Conservation (phyloP, 345 rosid species). For the Citrus mangshanensis region DNA sequence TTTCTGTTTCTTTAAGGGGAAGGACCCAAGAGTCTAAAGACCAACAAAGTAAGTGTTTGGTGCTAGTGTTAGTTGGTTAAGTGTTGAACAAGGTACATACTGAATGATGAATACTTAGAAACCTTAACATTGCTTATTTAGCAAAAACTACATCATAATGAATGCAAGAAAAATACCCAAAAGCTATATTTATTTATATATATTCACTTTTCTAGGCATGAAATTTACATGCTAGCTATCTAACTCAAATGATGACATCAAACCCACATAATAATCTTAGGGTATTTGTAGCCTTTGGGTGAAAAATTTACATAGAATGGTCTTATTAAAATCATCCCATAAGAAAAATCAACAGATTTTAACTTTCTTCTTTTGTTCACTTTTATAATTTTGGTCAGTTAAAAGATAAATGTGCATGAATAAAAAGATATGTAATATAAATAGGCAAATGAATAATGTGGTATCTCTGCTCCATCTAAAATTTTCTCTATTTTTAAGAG, state of each 20-base stretch:
- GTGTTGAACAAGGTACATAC: slow-evolving; percentile 44
- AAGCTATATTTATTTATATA: not conserved
- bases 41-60: slow-evolving; percentile 23
- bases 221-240: not conserved
- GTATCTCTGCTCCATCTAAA: not conserved
- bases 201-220: not conserved
- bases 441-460: not conserved
- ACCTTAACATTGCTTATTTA: slow-evolving; percentile 13
- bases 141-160: slow-evolving; percentile 9
- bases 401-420: not conserved
- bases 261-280: no score
- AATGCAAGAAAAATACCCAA: not conserved
- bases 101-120: slow-evolving; percentile 24
- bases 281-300: not conserved
- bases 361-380: not conserved
- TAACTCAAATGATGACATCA: not conserved
- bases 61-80: slow-evolving; percentile 45
- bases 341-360: no score
- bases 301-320: not conserved
- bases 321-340: not conserved
- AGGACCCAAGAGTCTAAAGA: slow-evolving; percentile 21
- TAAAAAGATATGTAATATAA: no score
- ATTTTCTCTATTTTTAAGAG: no score
- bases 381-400: no score
- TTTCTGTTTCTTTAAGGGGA: slow-evolving; percentile 58